Conservation (phyloP, 306 rosid species). For the Astragalus membranaceus region DNA sequence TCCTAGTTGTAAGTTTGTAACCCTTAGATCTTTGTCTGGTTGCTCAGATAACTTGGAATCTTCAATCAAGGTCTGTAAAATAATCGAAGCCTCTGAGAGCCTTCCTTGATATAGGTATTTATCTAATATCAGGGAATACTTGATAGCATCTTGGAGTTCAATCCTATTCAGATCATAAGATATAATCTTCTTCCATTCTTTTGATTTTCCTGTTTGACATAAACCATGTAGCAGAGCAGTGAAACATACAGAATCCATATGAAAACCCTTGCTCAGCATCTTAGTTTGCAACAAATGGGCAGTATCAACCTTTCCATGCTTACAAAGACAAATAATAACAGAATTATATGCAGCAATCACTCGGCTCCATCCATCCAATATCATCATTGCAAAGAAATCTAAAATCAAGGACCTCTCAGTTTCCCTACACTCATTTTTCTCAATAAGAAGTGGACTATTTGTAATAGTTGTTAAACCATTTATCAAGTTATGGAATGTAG, state of each 20-base stretch:
- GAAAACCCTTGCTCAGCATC: conserved; percentile 47
- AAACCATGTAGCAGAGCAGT: conserved; percentile 61
- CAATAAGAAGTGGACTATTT: background rate
- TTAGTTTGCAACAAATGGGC: conserved; percentile 50
- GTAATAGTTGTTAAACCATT: conserved; percentile 56
- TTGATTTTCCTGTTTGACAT: conserved; percentile 53
- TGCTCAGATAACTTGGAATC: conserved; percentile 33
- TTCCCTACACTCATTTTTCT: conserved; percentile 19
- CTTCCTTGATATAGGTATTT: conserved; percentile 40
- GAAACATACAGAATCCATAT: conserved; percentile 50
- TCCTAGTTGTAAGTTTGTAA: background rate
- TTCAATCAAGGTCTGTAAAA: conserved; percentile 51
- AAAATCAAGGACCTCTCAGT: conserved; percentile 35
- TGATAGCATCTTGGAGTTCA: conserved; percentile 51
- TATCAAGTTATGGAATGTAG: conserved; percentile 58
- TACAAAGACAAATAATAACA: conserved; percentile 61
- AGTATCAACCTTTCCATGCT: conserved; percentile 56
- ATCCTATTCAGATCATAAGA: conserved; percentile 34
- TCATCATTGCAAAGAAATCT: conserved; percentile 53
- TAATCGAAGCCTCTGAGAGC: conserved; percentile 49
- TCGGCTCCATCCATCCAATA: conserved; percentile 55
- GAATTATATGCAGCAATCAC: conserved; percentile 59
- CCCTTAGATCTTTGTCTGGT: conserved; percentile 22
- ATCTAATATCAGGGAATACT: conserved; percentile 57
- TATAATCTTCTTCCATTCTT: conserved; percentile 57